These are phyloP conservation scores for Solanum dulcamara DNA, from an alignment of 257 asterid species.

Conservation along the genomic window DNA sequence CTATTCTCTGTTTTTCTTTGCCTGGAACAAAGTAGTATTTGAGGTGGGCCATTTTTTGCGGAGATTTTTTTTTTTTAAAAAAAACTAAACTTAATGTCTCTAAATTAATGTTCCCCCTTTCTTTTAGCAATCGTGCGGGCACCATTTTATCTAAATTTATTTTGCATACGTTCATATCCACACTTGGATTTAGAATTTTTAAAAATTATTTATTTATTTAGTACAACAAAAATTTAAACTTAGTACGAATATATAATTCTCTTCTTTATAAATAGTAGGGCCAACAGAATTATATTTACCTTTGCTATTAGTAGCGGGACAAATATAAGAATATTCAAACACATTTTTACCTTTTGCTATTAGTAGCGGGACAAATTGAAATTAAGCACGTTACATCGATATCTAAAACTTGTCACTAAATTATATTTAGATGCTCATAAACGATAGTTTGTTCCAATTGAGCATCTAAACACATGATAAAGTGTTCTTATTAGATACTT, in stretches of 20 bases:
- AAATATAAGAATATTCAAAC: neutral
- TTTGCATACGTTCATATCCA: neutral
- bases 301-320: neutral
- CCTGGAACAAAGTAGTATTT: neutral
- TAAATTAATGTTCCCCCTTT: constrained; percentile 11
- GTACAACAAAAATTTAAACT: neutral
- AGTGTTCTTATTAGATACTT: no score
- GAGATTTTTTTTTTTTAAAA: neutral
- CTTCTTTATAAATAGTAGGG: neutral
- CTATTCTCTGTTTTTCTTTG: neutral
- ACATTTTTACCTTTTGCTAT: neutral
- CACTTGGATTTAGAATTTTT: neutral
- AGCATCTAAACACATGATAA: neutral
- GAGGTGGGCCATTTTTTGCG: neutral
- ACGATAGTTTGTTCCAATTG: neutral
- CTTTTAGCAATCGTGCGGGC: constrained; percentile 20
- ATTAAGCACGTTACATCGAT: neutral
- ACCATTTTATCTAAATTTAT: neutral
- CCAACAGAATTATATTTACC: neutral
- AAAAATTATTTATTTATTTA: neutral
- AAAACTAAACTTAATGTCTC: neutral
- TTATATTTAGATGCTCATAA: neutral
- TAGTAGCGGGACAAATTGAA: neutral
- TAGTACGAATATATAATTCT: neutral
- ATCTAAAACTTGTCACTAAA: neutral